Evolutionary conservation across 169 alveolate genomes (phyloP).

Genomic region (Babesia sp.): DNA sequence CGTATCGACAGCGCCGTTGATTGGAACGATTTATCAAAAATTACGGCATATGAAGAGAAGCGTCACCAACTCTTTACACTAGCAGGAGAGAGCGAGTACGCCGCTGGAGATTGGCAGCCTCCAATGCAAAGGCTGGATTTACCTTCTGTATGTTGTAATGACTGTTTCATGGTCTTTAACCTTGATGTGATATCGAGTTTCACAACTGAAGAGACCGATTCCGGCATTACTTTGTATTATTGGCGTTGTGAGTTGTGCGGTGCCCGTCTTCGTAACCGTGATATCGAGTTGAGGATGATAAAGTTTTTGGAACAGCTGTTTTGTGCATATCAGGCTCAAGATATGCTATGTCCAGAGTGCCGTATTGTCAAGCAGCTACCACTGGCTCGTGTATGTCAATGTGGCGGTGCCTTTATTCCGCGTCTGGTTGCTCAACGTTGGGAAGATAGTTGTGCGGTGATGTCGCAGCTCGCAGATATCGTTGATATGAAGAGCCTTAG

Average conservation of each 20-base stretch:
- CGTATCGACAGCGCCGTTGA: conserved; percentile 69
- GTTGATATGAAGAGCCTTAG: conserved; percentile 50
- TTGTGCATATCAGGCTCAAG: conserved; percentile 62
- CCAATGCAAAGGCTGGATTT: conserved; percentile 64
- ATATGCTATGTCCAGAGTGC: conserved; percentile 42
- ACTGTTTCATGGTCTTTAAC: conserved; percentile 73
- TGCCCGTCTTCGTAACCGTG: conserved; percentile 20
- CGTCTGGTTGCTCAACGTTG: conserved; percentile 34
- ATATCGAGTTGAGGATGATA: conserved; percentile 47
- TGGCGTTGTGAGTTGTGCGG: conserved; percentile 59
- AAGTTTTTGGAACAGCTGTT: conserved; percentile 51
- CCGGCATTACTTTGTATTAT: conserved; percentile 21
- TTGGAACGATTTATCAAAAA: conserved; percentile 44
- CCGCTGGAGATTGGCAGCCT: conserved; percentile 67
- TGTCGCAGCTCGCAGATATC: conserved; percentile 36
- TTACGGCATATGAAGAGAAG: conserved; percentile 68
- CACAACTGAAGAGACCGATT: conserved; percentile 60
- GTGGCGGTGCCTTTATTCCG: conserved; percentile 44
- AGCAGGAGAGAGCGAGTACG: conserved; percentile 73
- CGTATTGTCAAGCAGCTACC: conserved; percentile 33
- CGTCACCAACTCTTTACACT: conserved; percentile 67
- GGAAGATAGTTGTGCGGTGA: conserved; percentile 39
- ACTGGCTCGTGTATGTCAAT: conserved; percentile 31
- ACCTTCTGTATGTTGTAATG: conserved; percentile 63
- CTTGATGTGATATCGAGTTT: conserved; percentile 70